A percentile compares a stretch with the other conserved stretches of the same genome.
These are phyloP conservation scores for Wickerhamomyces ciferrii DNA, from an alignment of 805 yeast species.

Conservation along the genomic window DNA sequence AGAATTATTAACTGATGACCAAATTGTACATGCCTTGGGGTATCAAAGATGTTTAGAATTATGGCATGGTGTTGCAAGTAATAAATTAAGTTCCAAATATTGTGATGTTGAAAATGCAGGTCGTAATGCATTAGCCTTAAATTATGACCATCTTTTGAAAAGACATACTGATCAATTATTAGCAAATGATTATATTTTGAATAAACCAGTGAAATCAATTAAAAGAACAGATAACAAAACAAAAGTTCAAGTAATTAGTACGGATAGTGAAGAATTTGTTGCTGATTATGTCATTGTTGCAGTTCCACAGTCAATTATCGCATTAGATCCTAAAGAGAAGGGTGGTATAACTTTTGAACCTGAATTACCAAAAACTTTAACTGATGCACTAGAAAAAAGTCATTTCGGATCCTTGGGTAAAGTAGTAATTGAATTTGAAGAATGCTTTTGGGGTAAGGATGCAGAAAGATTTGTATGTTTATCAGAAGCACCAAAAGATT, in stretches of 20 bases:
- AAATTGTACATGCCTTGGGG: slow-evolving; percentile 45
- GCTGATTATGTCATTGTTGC: slow-evolving; percentile 66
- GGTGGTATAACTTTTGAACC: slow-evolving; percentile 57
- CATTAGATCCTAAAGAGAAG: slow-evolving; percentile 26
- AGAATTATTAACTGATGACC: slow-evolving; percentile 43
- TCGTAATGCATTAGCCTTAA: slow-evolving; percentile 63
- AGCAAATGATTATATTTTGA: slow-evolving; percentile 29
- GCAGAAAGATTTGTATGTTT: slow-evolving; percentile 44
- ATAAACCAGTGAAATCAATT: slow-evolving; percentile 37
- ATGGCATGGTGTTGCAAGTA: slow-evolving; percentile 79
- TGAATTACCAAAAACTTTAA: slow-evolving; percentile 40
- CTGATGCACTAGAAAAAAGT: slow-evolving; percentile 38
- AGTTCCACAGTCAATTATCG: slow-evolving; percentile 70
- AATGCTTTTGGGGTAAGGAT: slow-evolving; percentile 53
- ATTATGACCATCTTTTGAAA: slow-evolving; percentile 47
- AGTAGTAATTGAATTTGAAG: slow-evolving; percentile 61
- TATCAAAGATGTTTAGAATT: slow-evolving; percentile 56
- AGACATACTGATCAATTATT: slow-evolving; percentile 37
- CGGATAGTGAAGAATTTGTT: slow-evolving; percentile 25
- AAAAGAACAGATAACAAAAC: slow-evolving; percentile 22
- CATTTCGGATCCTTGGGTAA: slow-evolving; percentile 71
- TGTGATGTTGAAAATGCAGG: slow-evolving; percentile 71
- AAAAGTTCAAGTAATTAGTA: slow-evolving; percentile 18
- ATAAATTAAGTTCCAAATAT: slow-evolving; percentile 59
- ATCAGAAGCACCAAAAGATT: slow-evolving; percentile 28